Conservation (phyloP, 2,329 filamentous ascomycete species). For the Endoconidiophora laricicola region DNA sequence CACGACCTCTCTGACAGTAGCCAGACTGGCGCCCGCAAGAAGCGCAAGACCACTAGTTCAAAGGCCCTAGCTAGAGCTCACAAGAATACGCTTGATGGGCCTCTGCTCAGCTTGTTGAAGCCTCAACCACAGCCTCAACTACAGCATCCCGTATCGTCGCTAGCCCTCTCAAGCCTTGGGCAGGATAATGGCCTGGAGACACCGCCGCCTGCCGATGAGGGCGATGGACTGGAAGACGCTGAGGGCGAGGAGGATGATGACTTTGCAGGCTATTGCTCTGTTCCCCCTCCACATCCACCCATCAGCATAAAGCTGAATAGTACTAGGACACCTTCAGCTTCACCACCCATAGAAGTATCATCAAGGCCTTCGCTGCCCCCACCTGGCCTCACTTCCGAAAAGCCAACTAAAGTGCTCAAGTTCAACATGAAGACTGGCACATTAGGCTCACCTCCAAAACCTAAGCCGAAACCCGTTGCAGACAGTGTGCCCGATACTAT, state of each 20-base stretch:
- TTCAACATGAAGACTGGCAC: conserved; percentile 46
- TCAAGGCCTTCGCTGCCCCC: background rate
- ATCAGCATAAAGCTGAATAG: background rate
- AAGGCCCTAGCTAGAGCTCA: background rate
- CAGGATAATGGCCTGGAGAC: conserved; percentile 5
- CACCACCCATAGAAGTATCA: background rate
- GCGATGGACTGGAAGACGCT: conserved; percentile 8
- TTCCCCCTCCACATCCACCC: background rate
- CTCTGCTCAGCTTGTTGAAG: conserved; percentile 10
- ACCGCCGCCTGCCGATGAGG: conserved; percentile 1
- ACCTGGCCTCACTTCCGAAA: conserved; percentile 5
- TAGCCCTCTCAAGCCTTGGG: background rate
- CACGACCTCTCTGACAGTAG: conserved; percentile 8
- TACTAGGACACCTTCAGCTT: conserved; percentile 3
- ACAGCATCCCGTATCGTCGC: background rate
- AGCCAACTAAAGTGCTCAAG: conserved; percentile 32
- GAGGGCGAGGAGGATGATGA: conserved; percentile 11
- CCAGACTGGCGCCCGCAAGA: conserved; percentile 7
- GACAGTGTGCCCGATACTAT: background rate
- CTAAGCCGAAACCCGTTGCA: conserved; percentile 23
- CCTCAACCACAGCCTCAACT: background rate
- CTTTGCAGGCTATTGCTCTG: conserved; percentile 1
- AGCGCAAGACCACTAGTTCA: conserved; percentile 5
- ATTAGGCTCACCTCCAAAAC: conserved; percentile 42
- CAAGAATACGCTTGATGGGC: conserved; percentile 4